phyloP scores from a whole-genome alignment of 2,329 filamentous ascomycete species.

The Claviceps fusiformis region DNA sequence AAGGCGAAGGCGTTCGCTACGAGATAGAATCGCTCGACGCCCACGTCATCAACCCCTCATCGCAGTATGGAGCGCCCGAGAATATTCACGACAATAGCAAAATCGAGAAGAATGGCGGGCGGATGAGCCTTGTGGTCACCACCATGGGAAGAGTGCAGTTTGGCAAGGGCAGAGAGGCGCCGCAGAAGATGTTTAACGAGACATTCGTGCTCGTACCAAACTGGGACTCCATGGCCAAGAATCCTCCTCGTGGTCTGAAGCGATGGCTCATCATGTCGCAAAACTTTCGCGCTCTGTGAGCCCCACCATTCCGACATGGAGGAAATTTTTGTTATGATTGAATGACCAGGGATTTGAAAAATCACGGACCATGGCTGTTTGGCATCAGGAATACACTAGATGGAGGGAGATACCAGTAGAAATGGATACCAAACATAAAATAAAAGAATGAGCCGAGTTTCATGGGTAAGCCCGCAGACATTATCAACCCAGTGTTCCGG shows the following conservation, averaged over 20 bases:
- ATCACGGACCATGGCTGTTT: neutral
- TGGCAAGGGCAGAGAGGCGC: slow-evolving; percentile 47
- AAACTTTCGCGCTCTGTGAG: slow-evolving; percentile 48
- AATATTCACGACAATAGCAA: slow-evolving; percentile 26
- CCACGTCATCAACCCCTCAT: slow-evolving; percentile 62
- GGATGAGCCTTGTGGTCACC: slow-evolving; percentile 58
- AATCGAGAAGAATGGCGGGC: slow-evolving; percentile 36
- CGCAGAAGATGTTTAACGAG: slow-evolving; percentile 62
- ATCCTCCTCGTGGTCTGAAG: slow-evolving; percentile 37
- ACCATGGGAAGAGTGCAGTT: slow-evolving; percentile 61
- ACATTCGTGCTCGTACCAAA: slow-evolving; percentile 71
- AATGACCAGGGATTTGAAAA: slow-evolving; percentile 1
- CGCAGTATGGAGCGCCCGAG: slow-evolving; percentile 41
- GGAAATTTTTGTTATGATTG: neutral
- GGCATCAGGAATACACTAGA: neutral
- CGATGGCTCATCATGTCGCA: slow-evolving; percentile 59
- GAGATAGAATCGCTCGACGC: slow-evolving; percentile 65
- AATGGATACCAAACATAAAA: neutral
- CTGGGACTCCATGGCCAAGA: slow-evolving; percentile 42
- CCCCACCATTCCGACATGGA: neutral
- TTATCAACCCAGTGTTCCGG: neutral
- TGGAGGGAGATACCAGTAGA: neutral
- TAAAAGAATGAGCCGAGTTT: neutral
- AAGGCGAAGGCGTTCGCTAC: slow-evolving; percentile 47
- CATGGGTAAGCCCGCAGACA: neutral